These are phyloP conservation scores for Aspergillus sp. DNA, from an alignment of 2,329 filamentous ascomycete species.

Conservation along the genomic window DNA sequence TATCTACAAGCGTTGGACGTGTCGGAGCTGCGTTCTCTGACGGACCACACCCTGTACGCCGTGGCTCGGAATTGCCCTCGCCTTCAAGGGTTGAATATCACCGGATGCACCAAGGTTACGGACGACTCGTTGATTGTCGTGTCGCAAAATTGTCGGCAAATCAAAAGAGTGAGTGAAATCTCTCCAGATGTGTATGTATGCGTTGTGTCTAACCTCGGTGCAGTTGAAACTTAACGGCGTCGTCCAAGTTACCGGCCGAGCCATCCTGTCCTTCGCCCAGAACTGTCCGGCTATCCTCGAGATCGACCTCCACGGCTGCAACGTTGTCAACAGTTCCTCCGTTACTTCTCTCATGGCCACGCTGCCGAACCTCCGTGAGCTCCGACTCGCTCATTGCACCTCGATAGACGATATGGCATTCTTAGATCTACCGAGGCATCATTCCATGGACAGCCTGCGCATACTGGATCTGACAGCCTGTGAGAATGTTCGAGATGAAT, in stretches of 20 bases:
- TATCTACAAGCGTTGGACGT: constrained; percentile 88
- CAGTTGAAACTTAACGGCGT: constrained; percentile 95
- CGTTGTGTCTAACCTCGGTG: constrained; percentile 13
- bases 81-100: constrained; percentile 90
- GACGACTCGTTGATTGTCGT: constrained; percentile 81
- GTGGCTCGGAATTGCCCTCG: constrained; percentile 80
- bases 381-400: constrained; percentile 81
- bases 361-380: constrained; percentile 80
- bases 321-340: constrained; percentile 75
- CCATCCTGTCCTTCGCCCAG: constrained; percentile 80
- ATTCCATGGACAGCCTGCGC: constrained; percentile 79
- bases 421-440: constrained; percentile 67
- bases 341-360: constrained; percentile 77
- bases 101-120: constrained; percentile 78
- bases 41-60: constrained; percentile 73
- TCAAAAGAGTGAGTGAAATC: constrained; percentile 70
- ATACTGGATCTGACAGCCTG: constrained; percentile 95
- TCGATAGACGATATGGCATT: constrained; percentile 88
- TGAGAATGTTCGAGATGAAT: constrained; percentile 76
- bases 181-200: not conserved
- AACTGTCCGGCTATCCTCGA: constrained; percentile 92
- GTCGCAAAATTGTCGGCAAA: constrained; percentile 76
- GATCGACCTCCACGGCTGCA: constrained; percentile 89
- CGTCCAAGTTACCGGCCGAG: constrained; percentile 74
- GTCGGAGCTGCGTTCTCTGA: constrained; percentile 76